phyloP scores from a whole-genome alignment of 1,139 yeast species.

The Zygosaccharomyces sapae region DNA sequence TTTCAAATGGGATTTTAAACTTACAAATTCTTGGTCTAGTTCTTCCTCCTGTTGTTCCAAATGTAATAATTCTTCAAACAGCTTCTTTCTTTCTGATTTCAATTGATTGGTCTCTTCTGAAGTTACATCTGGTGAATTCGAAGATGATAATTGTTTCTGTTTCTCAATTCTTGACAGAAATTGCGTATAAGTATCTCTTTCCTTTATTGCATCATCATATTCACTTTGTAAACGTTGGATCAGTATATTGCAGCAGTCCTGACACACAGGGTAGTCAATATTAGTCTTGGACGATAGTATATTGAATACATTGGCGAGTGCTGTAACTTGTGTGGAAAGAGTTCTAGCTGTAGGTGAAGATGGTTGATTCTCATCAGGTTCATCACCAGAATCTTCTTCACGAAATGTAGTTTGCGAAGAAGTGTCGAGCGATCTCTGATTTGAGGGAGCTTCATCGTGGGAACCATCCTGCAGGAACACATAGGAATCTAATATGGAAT shows the following conservation, averaged over 20 bases:
- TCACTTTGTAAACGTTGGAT: conserved; percentile 64
- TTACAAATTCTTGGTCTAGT: conserved; percentile 42
- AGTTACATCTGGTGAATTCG: conserved; percentile 35
- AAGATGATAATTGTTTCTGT: conserved; percentile 41
- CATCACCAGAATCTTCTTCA: conserved; percentile 20
- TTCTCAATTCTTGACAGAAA: conserved; percentile 67
- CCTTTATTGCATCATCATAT: conserved; percentile 70
- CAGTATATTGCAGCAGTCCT: conserved; percentile 71
- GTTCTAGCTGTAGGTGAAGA: conserved; percentile 26
- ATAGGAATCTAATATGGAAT: conserved; percentile 15
- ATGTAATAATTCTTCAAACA: conserved; percentile 35
- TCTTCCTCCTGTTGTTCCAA: conserved; percentile 40
- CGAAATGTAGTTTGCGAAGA: conserved; percentile 13
- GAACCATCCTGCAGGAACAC: conserved; percentile 13
- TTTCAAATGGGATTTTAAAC: conserved; percentile 44
- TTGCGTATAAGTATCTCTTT: conserved; percentile 71
- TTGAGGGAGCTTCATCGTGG: conserved; percentile 8
- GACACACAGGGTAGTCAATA: conserved; percentile 87
- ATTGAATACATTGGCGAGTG: conserved; percentile 60
- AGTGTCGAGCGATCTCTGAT: conserved; percentile 10
- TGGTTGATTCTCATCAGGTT: conserved; percentile 11
- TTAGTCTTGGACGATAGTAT: conserved; percentile 66
- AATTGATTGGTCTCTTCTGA: conserved; percentile 38
- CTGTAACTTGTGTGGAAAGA: conserved; percentile 42
- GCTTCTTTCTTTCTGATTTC: conserved; percentile 36